phyloP scores from a whole-genome alignment of 345 rosid species.

The Pistacia integerrima region DNA sequence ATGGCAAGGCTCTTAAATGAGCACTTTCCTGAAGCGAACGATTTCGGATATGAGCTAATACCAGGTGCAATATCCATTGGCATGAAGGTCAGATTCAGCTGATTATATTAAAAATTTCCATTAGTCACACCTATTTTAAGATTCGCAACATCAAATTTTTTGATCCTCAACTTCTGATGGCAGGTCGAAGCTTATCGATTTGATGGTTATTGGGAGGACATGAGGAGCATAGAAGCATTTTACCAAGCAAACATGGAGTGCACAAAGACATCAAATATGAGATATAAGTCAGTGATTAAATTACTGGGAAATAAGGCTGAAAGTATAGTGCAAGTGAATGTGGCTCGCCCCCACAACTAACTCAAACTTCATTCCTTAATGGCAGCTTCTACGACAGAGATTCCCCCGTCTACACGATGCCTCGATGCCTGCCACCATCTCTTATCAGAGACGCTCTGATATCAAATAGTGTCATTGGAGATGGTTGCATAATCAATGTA shows the following conservation, averaged over 20 bases:
- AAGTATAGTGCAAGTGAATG: background rate
- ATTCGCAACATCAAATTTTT: background rate
- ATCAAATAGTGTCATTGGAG: conserved; percentile 65
- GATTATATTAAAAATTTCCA: background rate
- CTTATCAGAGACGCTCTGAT: conserved; percentile 53
- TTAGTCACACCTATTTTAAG: background rate
- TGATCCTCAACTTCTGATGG: conserved; percentile 6
- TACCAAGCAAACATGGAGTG: conserved; percentile 79
- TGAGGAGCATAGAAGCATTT: conserved; percentile 66
- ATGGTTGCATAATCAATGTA: conserved; percentile 82
- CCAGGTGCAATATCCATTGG: conserved; percentile 66
- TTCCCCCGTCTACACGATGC: conserved; percentile 63
- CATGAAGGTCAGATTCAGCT: conserved; percentile 55
- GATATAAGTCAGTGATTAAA: conserved; percentile 45
- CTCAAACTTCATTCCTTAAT: conserved; percentile 17
- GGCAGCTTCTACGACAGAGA: conserved; percentile 64
- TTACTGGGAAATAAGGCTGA: conserved; percentile 1
- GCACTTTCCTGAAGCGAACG: conserved; percentile 52
- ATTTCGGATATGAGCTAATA: conserved; percentile 61
- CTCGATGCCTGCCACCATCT: conserved; percentile 77
- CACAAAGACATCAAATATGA: conserved; percentile 43
- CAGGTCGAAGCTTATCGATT: conserved; percentile 71
- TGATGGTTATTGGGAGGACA: conserved; percentile 81
- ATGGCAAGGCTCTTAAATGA: conserved; percentile 61
- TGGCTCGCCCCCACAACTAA: conserved; percentile 12